phyloP scores from a whole-genome alignment of 768 basidiomycete species.

The Tylopilus felleus region DNA sequence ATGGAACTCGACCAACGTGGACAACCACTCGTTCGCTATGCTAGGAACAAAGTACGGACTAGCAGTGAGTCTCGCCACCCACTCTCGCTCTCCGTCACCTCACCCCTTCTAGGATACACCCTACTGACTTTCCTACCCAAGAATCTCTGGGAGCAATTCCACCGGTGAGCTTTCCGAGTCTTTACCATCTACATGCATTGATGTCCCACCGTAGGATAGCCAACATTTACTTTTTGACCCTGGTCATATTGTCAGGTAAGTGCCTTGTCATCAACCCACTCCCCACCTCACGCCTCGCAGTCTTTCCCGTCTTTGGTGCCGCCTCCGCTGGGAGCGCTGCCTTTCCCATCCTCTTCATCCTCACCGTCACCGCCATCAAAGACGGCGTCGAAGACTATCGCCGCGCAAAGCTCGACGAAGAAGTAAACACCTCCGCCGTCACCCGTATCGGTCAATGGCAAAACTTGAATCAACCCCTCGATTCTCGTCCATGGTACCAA shows the following conservation, averaged over 20 bases:
- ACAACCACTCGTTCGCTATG: constrained; percentile 78
- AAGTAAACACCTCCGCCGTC: constrained; percentile 92
- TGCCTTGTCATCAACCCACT: neutral
- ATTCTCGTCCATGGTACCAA: constrained; percentile 74
- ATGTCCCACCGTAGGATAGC: constrained; percentile 54
- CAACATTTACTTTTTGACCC: constrained; percentile 86
- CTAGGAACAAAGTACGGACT: constrained; percentile 91
- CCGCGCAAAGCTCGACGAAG: constrained; percentile 81
- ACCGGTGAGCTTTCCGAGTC: constrained; percentile 49
- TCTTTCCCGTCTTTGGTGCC: constrained; percentile 90
- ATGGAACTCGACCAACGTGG: constrained; percentile 65
- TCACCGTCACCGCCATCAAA: constrained; percentile 88
- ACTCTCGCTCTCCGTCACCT: neutral
- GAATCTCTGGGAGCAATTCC: constrained; percentile 94
- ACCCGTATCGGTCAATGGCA: constrained; percentile 87
- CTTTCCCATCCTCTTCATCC: constrained; percentile 83
- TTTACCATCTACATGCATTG: neutral
- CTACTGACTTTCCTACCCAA: constrained; percentile 87
- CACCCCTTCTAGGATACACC: constrained; percentile 69
- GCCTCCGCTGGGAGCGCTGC: constrained; percentile 77
- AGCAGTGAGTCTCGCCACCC: constrained; percentile 59
- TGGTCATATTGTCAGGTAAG: constrained; percentile 79
- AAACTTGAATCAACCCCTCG: constrained; percentile 84
- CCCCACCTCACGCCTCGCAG: constrained; percentile 35
- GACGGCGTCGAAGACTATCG: constrained; percentile 96